Base-by-base conservation (phyloP, 1,284 basidiomycete genomes). In the Cutaneotrichosporon cutaneum region DNA sequence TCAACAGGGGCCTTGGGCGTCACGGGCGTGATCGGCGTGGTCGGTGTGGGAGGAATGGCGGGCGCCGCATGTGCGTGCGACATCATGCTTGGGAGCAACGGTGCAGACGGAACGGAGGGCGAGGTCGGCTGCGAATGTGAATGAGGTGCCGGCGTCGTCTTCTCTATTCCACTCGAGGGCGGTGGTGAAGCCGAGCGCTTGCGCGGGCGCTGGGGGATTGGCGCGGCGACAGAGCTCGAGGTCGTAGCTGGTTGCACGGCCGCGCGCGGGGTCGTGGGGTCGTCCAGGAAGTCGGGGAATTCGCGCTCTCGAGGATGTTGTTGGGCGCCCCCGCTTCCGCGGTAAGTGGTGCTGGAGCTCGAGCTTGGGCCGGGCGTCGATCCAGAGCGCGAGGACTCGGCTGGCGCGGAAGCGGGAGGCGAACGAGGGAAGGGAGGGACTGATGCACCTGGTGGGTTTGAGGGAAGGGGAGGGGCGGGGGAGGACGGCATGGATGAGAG, bases 1-100 rank as follows among this genome's bases (percentile, higher is more conserved):
- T 54, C 35, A 35, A 42, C 22, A 8, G 52, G 52, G 4, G 52
- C 52, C 18, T 36, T 54, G 22, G 52, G 52, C 35, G 52, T 54
- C 21, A 54, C 35, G 22, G 52, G 52, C 24, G 52, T 54, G 33
- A 36, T 35, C 10, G 52, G 52, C 21, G 52, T 54, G 9, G 33
- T 35, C 10, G 52, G 52, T n/a, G 35, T 54, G 30, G 35, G 33
- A 18, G 52, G 35, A 18, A 36, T 54, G 22, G 35, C 13, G 24
- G 52, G 35, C 13, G 27, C 24, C 11, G 48, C 39, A 8, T 32
- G 47, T 11, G 47, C 26, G 14, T 48, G 47, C 24, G 47, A 48
- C 14, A 27, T 27, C 48, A 51, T 30, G 16, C 14, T 27, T 10
- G 48, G 48, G 14, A 51, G 14, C 6, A 27, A 27, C 18, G 13